Percentiles rank a stretch among this genome's conserved stretches.
Conservation (phyloP, 1,284 basidiomycete genomes). For the Phellopilus nigrolimitatus region DNA sequence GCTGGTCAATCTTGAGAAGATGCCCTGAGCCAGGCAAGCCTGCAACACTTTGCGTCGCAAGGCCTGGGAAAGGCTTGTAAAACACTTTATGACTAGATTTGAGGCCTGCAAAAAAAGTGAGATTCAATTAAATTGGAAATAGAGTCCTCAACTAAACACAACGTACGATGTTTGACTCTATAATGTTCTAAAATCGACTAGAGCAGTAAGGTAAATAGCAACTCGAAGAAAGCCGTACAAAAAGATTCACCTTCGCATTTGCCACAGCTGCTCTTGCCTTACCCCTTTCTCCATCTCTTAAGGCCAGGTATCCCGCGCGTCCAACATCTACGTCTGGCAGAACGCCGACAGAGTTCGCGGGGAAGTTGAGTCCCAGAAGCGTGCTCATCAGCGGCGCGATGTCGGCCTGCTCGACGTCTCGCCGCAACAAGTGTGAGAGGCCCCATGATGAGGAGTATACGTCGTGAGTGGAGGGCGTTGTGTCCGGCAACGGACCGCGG, state of each 20-base stretch:
- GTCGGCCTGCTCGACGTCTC: constrained; percentile 84
- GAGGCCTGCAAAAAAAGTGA: constrained; percentile 39
- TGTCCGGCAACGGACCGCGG: constrained; percentile 57
- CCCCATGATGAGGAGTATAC: constrained; percentile 63
- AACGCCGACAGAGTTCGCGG: constrained; percentile 73
- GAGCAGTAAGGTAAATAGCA: constrained; percentile 1
- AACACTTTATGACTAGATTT: constrained; percentile 54
- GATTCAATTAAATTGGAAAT: background rate
- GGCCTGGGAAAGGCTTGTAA: constrained; percentile 53
- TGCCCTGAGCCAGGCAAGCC: constrained; percentile 26
- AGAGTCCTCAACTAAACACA: background rate
- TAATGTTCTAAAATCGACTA: constrained; percentile 79
- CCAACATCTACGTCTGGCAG: constrained; percentile 61
- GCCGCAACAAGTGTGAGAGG: constrained; percentile 45
- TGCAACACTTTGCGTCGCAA: constrained; percentile 32
- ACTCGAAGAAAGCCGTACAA: background rate
- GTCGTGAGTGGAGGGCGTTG: constrained; percentile 56
- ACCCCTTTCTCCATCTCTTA: constrained; percentile 32
- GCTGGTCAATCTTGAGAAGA: constrained; percentile 40
- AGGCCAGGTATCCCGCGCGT: constrained; percentile 49
- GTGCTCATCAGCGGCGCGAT: constrained; percentile 76
- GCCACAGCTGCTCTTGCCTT: constrained; percentile 58
- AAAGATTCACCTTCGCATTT: constrained; percentile 54
- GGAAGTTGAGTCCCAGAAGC: constrained; percentile 68
- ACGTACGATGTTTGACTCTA: constrained; percentile 67